Base-by-base conservation (phyloP, 164 flowering plant genomes). In the Macadamia tetraphylla region DNA sequence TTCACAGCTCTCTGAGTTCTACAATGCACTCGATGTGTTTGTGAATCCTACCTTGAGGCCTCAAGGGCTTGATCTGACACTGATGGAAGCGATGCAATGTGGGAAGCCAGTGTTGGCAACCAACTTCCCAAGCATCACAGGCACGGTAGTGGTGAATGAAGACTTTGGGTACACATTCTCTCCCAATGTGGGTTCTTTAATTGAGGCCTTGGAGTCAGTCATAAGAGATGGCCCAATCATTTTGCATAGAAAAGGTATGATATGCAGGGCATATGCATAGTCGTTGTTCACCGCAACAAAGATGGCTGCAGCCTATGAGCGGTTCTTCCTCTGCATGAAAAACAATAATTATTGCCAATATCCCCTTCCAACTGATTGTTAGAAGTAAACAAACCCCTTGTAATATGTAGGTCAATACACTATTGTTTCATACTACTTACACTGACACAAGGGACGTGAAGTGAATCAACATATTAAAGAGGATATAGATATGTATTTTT, bases 21-120 rank as follows among this genome's bases (percentile, higher is more conserved):
- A 86, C 43, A 88, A 88, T 30, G 82, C 87, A 1, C 59, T 88
- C 7, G 88, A 88, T 57, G 69, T 86, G 23, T 86, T 88, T 65
- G 84, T 86, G 18, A 84, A 86, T 48, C 93, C 87, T 2, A 88
- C 88, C 0, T 51, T 86, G 64, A 80, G 90, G 68, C 85, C 88
- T 35, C 93, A 86, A 60, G 93, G 87, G 42, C 79, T 88, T 30
- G 88, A 88, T 65, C 79, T 82, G 12, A 88, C 90, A 14, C 32
- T 83, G 35, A 77, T 83, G 63, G 93, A 88, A 67, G 88, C 88
- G 7, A 86, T 88, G 88, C 79, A 71, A 35, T 76, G 83, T 64
- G 90, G 90, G 32, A 86, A 81, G 70, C 81, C 90, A 1, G 79
- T 88, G 44, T 12, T 88, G 76, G 58, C 87, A 0, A 77, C 86